A percentile compares a stretch with the other conserved stretches of the same genome.
These are phyloP conservation scores for Dendryphion nanum DNA, from an alignment of 2,329 filamentous ascomycete species.

Conservation along the genomic window DNA sequence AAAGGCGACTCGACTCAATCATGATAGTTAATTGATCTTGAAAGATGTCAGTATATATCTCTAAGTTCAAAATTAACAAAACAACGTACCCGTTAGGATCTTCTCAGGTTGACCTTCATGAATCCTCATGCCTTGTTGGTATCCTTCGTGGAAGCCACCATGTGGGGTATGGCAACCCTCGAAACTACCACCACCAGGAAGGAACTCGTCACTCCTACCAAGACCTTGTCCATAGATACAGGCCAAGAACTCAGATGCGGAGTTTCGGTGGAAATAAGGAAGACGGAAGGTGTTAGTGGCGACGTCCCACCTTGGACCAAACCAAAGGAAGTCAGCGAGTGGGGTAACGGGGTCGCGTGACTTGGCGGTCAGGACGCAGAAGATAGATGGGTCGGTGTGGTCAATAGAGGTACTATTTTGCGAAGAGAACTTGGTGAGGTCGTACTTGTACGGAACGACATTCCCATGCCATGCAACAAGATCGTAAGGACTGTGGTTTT, in stretches of 20 bases:
- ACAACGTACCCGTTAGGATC: constrained; percentile 38
- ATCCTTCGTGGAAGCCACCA: constrained; percentile 44
- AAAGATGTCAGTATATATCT: not conserved
- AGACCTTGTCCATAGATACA: constrained; percentile 38
- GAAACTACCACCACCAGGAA: constrained; percentile 37
- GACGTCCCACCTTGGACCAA: constrained; percentile 40
- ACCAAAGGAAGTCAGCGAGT: constrained; percentile 40
- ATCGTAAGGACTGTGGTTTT: constrained; percentile 45
- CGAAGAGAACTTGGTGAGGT: constrained; percentile 49
- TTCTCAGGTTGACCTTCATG: constrained; percentile 45
- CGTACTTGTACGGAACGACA: constrained; percentile 55
- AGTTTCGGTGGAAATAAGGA: constrained; percentile 41
- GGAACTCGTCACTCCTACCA: constrained; percentile 45
- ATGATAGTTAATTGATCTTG: constrained; percentile 40
- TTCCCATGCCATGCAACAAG: constrained; percentile 43
- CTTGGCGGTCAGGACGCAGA: constrained; percentile 38
- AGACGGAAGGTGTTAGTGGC: constrained; percentile 39
- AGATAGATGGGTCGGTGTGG: constrained; percentile 40
- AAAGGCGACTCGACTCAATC: constrained; percentile 39
- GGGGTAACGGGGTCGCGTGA: constrained; percentile 37
- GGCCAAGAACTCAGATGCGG: constrained; percentile 39
- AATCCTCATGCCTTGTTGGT: constrained; percentile 46
- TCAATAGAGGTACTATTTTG: constrained; percentile 40
- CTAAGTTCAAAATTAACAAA: not conserved
- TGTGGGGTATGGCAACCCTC: constrained; percentile 40